Evolutionary conservation across 169 alveolate species (phyloP), one percentile per base, ranked within the genome.

Genomic region (Plasmodium cynomolgi): DNA sequence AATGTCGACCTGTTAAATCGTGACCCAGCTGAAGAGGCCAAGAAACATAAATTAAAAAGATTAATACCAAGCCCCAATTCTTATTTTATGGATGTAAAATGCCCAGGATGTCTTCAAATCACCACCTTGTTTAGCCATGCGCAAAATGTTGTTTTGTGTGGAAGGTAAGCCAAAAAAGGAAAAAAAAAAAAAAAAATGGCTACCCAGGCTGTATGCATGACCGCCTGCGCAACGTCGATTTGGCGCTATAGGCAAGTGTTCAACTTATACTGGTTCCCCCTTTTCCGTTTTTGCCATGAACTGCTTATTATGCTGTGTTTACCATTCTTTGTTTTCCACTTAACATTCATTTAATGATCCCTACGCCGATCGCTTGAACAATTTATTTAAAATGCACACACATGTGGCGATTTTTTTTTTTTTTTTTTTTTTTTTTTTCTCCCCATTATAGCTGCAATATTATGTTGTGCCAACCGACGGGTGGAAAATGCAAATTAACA

Each of bases 31-130:
- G 98, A 94, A 88, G 99, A 99, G 97, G 98, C 98, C 96, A 96
- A 95, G 96, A 98, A 97, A 93, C 99, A 99, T 97, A 99, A 99
- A 97, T 97, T 98, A 90, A 99, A 99, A 98, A 97, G 99, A 96
- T 97, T 99, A 86, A 98, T 99, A 54, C 99, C 99, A 95, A 96
- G 97, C 94, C 99, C 99, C 34, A 99, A 99, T 97, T 98, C 99
- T 83, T 99, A 96, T 97, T 99, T 98, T 98, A 98, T 99, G 99
- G 99, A 99, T 95, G 99, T 99, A 81, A 98, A 98, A 91, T 98
- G 99, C 97, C 99, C 99, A 77, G 98, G 99, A 3, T 98, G 99
- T 97, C 97, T 97, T 91, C 98, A 97, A 81, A 98, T 98, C 95
- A 98, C 99, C 56, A 98, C 99, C 34, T 98, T 99, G 90, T 99